These are phyloP conservation scores for Penicillium pulvis DNA, from an alignment of 495 filamentous ascomycete species.

Conservation along the genomic window DNA sequence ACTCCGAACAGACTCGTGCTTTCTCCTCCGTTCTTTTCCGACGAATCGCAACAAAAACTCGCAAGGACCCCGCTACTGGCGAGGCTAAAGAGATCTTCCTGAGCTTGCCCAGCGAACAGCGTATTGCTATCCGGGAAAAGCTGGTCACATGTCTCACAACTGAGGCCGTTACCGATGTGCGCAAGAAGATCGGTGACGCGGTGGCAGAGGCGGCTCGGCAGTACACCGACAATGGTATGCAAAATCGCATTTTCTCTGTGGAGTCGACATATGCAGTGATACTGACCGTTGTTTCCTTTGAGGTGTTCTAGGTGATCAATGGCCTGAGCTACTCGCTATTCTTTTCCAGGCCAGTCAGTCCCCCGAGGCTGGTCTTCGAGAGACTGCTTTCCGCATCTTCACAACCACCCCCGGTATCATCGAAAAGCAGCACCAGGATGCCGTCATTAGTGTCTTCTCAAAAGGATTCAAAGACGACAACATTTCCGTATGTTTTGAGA, in stretches of 20 bases:
- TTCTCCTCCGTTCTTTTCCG: slow-evolving; percentile 95
- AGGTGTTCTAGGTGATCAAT: slow-evolving; percentile 65
- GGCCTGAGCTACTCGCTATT: slow-evolving; percentile 85
- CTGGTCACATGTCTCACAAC: slow-evolving; percentile 72
- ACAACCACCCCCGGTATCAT: slow-evolving; percentile 95
- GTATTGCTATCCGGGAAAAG: slow-evolving; percentile 75
- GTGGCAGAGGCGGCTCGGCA: slow-evolving; percentile 94
- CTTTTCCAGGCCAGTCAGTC: slow-evolving; percentile 89
- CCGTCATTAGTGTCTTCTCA: slow-evolving; percentile 80
- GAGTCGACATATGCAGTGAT: slow-evolving; percentile 9
- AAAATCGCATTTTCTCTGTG: slow-evolving; percentile 16
- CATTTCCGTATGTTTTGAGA: slow-evolving; percentile 58
- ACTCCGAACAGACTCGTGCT: slow-evolving; percentile 64
- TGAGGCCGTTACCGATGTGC: slow-evolving; percentile 69
- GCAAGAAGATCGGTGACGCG: slow-evolving; percentile 96
- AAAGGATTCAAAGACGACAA: slow-evolving; percentile 90
- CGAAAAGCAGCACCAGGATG: slow-evolving; percentile 85
- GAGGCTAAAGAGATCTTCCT: slow-evolving; percentile 82
- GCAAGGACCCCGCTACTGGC: slow-evolving; percentile 69
- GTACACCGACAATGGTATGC: slow-evolving; percentile 86
- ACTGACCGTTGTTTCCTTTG: slow-evolving; percentile 22
- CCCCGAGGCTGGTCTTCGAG: slow-evolving; percentile 74
- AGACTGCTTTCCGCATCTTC: slow-evolving; percentile 91
- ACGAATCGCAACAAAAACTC: slow-evolving; percentile 83
- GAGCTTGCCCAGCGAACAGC: slow-evolving; percentile 68